A percentile compares a stretch with the other conserved stretches of the same genome.
These are phyloP conservation scores for Lecanicillium sp. DNA, from an alignment of 2,329 filamentous ascomycete genomes.

Conservation along the genomic window DNA sequence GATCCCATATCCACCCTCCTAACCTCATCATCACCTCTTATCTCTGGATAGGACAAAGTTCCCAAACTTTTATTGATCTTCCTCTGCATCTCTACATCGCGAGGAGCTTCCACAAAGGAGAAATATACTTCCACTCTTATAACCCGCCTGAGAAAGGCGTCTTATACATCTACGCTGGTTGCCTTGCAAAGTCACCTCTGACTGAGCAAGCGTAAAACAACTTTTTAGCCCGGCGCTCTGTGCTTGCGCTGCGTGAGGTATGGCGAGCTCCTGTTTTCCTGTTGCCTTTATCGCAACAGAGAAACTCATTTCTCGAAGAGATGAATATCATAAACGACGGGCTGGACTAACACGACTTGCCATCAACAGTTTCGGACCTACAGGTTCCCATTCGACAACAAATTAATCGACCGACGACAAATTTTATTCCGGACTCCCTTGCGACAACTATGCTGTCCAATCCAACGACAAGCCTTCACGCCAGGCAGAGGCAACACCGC, in stretches of 20 bases:
- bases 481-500: slow-evolving; percentile 52
- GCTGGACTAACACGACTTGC: slow-evolving; percentile 17
- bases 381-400: slow-evolving; percentile 41
- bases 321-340: slow-evolving; percentile 3
- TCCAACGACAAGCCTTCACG: slow-evolving; percentile 63
- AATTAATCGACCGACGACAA: slow-evolving; percentile 42
- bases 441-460: slow-evolving; percentile 73
- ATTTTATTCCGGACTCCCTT: slow-evolving; percentile 57
- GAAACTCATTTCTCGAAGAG: no score
- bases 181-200: slow-evolving; percentile 30
- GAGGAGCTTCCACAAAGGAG: slow-evolving; percentile 7
- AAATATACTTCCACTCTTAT: slow-evolving; percentile 11
- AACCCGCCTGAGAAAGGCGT: slow-evolving; percentile 26
- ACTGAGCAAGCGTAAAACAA: slow-evolving; percentile 38
- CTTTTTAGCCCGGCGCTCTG: slow-evolving; percentile 64
- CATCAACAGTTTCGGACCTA: slow-evolving; percentile 33
- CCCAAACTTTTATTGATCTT: slow-evolving; percentile 9
- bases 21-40: slow-evolving; percentile 9
- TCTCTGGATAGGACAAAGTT: slow-evolving; percentile 9
- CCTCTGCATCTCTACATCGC: slow-evolving; percentile 5
- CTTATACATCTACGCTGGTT: slow-evolving; percentile 10
- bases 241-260: slow-evolving; percentile 81
- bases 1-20: slow-evolving; percentile 17
- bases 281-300: no score
- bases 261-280: slow-evolving; percentile 13